Conservation (phyloP, 768 basidiomycete genomes). For the Tylopilus plumbeoviolaceoides region DNA sequence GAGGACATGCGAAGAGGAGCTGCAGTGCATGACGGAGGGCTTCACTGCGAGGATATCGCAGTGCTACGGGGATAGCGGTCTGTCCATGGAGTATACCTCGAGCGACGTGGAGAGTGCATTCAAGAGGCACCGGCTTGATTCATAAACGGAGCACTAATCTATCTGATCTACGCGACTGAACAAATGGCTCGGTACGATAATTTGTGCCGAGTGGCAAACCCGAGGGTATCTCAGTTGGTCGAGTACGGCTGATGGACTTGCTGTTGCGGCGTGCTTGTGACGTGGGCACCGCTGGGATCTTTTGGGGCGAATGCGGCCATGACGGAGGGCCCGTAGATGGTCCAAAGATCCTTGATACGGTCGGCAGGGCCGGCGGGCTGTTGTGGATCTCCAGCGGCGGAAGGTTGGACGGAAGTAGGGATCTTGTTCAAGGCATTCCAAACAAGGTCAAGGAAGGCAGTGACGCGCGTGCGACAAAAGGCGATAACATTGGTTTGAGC, state of each 20-base stretch:
- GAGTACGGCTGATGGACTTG: neutral
- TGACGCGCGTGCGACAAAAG: constrained; percentile 53
- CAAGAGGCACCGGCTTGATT: constrained; percentile 50
- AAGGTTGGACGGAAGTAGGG: constrained; percentile 20
- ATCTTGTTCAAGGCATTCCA: constrained; percentile 42
- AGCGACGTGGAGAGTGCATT: constrained; percentile 78
- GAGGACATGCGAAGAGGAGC: constrained; percentile 86
- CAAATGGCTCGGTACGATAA: neutral
- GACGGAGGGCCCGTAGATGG: constrained; percentile 38
- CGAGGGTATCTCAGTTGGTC: constrained; percentile 12
- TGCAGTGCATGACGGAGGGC: constrained; percentile 66
- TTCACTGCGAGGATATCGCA: constrained; percentile 67
- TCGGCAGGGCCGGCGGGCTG: constrained; percentile 21
- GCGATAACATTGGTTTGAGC: constrained; percentile 49
- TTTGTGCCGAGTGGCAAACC: neutral
- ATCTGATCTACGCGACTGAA: constrained; percentile 12
- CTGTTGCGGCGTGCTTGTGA: neutral
- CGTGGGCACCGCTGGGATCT: constrained; percentile 8
- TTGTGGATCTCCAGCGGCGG: constrained; percentile 23
- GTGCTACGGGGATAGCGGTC: constrained; percentile 74
- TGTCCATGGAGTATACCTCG: constrained; percentile 68
- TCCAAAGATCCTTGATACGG: constrained; percentile 37
- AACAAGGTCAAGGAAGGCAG: constrained; percentile 45
- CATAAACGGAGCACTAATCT: constrained; percentile 11
- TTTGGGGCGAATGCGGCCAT: constrained; percentile 29